Percentiles rank a stretch among this genome's conserved stretches.
These are phyloP conservation scores for Monosporascus cannonballus DNA, from an alignment of 2,329 filamentous ascomycete genomes.

Conservation along the genomic window DNA sequence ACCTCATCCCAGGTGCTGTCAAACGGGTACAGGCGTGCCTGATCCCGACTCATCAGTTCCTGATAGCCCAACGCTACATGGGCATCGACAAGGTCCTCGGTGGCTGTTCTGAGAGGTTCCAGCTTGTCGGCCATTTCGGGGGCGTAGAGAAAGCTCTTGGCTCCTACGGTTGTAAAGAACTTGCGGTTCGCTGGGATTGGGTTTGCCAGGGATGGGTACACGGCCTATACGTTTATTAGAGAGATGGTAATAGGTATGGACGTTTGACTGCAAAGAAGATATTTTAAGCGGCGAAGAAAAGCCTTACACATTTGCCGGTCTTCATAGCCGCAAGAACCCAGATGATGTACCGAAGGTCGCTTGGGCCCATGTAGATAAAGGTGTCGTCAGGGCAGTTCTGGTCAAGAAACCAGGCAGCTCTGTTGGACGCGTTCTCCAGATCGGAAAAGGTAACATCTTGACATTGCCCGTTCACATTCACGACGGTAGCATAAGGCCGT, in stretches of 20 bases:
- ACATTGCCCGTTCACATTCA: slow-evolving; percentile 4
- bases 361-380: slow-evolving; percentile 11
- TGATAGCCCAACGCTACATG: background rate
- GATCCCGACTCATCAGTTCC: background rate
- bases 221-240: background rate
- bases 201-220: slow-evolving; percentile 3
- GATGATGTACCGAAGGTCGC: slow-evolving; percentile 8
- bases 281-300: background rate
- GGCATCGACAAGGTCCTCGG: background rate
- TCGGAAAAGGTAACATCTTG: slow-evolving; percentile 11
- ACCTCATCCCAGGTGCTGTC: slow-evolving; percentile 7
- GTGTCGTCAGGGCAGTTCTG: slow-evolving; percentile 7
- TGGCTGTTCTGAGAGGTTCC: background rate
- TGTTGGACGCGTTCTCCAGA: slow-evolving; percentile 14
- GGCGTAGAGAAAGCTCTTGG: slow-evolving; percentile 3
- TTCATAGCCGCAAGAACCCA: slow-evolving; percentile 12
- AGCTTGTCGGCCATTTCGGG: background rate
- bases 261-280: too few relatives aligned
- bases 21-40: slow-evolving; percentile 4
- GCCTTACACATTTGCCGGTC: slow-evolving; percentile 10
- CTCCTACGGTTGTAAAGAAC: slow-evolving; percentile 3
- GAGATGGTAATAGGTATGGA: too few relatives aligned
- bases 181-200: slow-evolving; percentile 1
- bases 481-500: slow-evolving; percentile 6
- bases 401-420: slow-evolving; percentile 14